Base-by-base conservation (phyloP, 2,329 filamentous ascomycete species). In the Fusarium vanettenii region DNA sequence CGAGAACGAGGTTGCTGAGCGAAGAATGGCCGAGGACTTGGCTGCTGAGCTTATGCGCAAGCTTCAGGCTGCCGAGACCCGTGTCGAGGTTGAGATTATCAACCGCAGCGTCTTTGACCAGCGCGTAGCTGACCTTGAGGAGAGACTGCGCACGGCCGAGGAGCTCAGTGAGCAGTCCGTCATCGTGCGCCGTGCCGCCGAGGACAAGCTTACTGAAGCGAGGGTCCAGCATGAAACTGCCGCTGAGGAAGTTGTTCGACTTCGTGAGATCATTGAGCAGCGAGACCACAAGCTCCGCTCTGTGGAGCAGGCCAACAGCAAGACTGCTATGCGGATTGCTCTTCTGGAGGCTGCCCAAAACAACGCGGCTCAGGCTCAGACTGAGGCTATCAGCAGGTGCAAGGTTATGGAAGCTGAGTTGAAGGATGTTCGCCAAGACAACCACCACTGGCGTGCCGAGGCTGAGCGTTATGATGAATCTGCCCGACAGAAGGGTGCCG, bases 171-270 rank as follows among this genome's bases (percentile, higher is more conserved):
- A 95, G 72, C 84, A 90, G 62, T 92, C 95, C 77, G 84, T 92
- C 69, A 85, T 88, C 52, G 84, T 85, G 57, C 90, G 93, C 68
- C 89, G 92, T 64, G 87, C 90, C 37, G 92, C 92, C 1, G 93
- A 95, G 80, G 93, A 95, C 78, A 90, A 90, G 70, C 85, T 94
- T 16, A 89, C 92, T 6, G 93, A 95, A 79, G 87, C 92, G n/a
- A 92, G 95, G 81, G 88, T 91, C 64, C 87, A 92, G 25, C 87
- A 95, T 29, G 89, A 90, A 68, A 88, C 91, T 72, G 89, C 92
- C 6, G 90, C 92, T n/a, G 92, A 94, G 79, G 92, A 95, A 79
- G 92, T 93, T 73, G 89, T 89, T 73, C 89, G 92, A 64, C 88
- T 95, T 6, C 88, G 91, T 29, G 89, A 92, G 67, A 88, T 90